A percentile compares a stretch with the other conserved stretches of the same genome.
phyloP scores from a whole-genome alignment of 2,329 filamentous ascomycete species.

The Penicillium thymicola region DNA sequence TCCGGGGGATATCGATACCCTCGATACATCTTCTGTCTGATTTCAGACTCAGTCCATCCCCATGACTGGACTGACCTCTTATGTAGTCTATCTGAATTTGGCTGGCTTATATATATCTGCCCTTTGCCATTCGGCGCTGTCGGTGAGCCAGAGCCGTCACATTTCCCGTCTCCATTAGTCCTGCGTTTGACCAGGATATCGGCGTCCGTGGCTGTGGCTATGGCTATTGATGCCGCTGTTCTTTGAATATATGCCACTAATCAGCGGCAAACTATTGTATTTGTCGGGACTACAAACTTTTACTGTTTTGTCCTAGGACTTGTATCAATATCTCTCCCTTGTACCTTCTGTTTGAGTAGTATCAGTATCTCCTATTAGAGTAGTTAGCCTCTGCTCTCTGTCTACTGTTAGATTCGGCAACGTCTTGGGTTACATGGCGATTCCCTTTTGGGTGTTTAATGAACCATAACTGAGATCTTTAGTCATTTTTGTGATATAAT shows the following conservation, averaged over 20 bases:
- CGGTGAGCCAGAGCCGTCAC: not conserved
- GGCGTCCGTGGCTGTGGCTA: not conserved
- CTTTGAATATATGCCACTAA: not conserved
- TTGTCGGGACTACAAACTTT: not conserved
- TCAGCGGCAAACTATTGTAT: conserved; percentile 2
- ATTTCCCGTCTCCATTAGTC: not conserved
- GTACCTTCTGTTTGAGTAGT: not conserved
- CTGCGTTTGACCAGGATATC: not conserved
- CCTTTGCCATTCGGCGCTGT: not conserved
- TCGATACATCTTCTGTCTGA: not conserved
- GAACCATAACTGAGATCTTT: not conserved
- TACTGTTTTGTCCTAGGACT: not conserved
- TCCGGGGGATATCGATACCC: not conserved
- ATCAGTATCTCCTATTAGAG: not conserved
- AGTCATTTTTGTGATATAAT: not conserved
- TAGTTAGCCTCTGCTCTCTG: not conserved
- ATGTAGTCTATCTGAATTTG: conserved; percentile 22
- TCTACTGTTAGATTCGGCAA: not conserved
- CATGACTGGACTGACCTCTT: conserved; percentile 5
- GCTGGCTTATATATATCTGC: not conserved
- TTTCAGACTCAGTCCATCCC: not conserved
- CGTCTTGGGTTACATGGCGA: not conserved
- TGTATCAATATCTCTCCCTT: not conserved
- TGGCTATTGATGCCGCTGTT: not conserved
- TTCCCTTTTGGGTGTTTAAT: too few species aligned